phyloP scores from a whole-genome alignment of 345 rosid species.

The Populus euphratica region DNA sequence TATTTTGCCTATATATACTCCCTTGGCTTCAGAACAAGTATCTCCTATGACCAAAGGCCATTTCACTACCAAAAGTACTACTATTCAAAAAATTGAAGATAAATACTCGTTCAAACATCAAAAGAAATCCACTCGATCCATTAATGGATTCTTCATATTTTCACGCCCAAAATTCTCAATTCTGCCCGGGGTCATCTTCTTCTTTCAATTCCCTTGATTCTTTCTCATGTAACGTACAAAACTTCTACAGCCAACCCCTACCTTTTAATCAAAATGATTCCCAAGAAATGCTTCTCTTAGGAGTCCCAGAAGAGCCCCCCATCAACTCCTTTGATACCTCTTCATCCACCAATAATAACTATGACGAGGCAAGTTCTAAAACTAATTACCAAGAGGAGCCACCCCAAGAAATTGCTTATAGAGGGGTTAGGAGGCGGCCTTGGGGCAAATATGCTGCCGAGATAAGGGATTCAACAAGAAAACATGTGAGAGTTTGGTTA shows the following conservation, averaged over 20 bases:
- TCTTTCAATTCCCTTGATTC: conserved; percentile 25
- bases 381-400: conserved; percentile 10
- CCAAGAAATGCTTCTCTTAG: conserved; percentile 55
- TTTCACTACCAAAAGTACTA: neutral
- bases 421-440: conserved; percentile 61
- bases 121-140: neutral
- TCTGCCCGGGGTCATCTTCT: conserved; percentile 29
- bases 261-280: conserved; percentile 64
- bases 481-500: conserved; percentile 58
- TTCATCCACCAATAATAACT: neutral
- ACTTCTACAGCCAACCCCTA: conserved; percentile 21
- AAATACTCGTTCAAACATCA: neutral
- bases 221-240: conserved; percentile 7
- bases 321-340: conserved; percentile 9
- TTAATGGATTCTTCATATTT: conserved; percentile 38
- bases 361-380: conserved; percentile 34
- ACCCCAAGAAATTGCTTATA: conserved; percentile 23
- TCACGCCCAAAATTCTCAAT: conserved; percentile 25
- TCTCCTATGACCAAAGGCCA: conserved; percentile 16
- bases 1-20: conserved; percentile 17
- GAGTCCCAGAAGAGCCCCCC: conserved; percentile 37
- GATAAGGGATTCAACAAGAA: conserved; percentile 64
- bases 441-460: conserved; percentile 75
- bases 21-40: conserved; percentile 4
- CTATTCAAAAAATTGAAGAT: neutral